Evolutionary conservation across 2,329 filamentous ascomycete species (phyloP).

Genomic region (Penicillium capsulatum): DNA sequence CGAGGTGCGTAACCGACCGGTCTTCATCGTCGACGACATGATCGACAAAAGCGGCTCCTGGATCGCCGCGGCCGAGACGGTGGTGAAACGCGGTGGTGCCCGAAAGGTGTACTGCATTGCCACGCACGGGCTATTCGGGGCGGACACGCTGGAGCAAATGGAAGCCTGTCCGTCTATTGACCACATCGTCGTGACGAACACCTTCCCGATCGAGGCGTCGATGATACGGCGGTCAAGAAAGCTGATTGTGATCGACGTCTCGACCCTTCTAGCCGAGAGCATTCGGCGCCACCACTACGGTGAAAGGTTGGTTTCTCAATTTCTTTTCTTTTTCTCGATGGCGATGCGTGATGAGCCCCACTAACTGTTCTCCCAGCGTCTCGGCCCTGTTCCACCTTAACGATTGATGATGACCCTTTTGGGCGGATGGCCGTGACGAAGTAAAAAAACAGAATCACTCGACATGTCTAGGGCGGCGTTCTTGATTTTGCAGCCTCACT

Average conservation of each 20-base stretch:
- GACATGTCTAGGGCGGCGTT: constrained; percentile 18
- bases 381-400: constrained; percentile 61
- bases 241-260: constrained; percentile 83
- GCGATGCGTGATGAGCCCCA: neutral
- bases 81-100: constrained; percentile 85
- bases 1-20: constrained; percentile 79
- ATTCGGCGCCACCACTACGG: constrained; percentile 96
- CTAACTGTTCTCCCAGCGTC: constrained; percentile 37
- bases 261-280: constrained; percentile 80
- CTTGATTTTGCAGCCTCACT: constrained; percentile 19
- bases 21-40: constrained; percentile 98
- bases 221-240: constrained; percentile 70
- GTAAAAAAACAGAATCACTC: constrained; percentile 5
- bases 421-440: constrained; percentile 16
- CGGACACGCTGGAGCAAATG: constrained; percentile 82
- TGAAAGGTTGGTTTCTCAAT: constrained; percentile 64
- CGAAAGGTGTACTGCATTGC: constrained; percentile 97
- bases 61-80: constrained; percentile 95
- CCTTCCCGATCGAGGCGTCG: constrained; percentile 81
- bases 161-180: constrained; percentile 91
- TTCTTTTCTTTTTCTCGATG: constrained; percentile 8
- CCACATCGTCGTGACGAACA: constrained; percentile 91
- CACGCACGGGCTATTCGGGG: constrained; percentile 90
- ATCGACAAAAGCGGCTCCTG: constrained; percentile 96
- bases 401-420: constrained; percentile 36